phyloP scores from a whole-genome alignment of 176 grass and related monocot species.

The Luzula sylvatica region DNA sequence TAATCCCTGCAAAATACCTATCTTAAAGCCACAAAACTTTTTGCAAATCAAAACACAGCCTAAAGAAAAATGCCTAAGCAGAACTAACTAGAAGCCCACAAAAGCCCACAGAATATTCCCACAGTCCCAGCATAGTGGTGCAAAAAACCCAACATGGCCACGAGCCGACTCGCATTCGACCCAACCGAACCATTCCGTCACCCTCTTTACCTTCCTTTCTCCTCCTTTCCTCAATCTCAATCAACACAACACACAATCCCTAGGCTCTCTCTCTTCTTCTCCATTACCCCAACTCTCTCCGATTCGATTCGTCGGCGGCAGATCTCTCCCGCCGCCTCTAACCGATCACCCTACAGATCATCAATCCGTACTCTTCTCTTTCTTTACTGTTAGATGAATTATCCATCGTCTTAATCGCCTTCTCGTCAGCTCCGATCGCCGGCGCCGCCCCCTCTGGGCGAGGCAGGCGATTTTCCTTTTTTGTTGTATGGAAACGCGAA shows the following conservation, averaged over 20 bases:
- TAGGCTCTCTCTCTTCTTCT: background rate
- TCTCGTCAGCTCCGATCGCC: background rate
- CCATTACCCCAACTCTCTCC: slow-evolving; percentile 8
- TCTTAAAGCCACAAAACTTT: too few species aligned
- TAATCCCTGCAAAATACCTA: too few species aligned
- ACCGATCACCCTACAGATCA: background rate
- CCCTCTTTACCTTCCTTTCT: too few species aligned
- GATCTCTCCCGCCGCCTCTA: slow-evolving; percentile 1
- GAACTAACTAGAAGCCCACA: background rate
- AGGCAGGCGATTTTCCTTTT: slow-evolving; percentile 21
- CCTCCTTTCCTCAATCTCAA: background rate
- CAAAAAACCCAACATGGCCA: too few species aligned
- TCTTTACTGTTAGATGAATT: background rate
- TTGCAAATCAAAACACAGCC: background rate
- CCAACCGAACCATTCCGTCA: too few species aligned
- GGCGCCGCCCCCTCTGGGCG: slow-evolving; percentile 25
- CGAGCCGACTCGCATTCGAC: too few species aligned
- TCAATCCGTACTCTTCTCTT: background rate
- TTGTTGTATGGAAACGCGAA: slow-evolving; percentile 95
- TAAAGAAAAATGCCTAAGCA: background rate
- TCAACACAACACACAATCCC: background rate
- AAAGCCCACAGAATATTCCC: too few species aligned
- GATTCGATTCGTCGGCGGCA: slow-evolving; percentile 12
- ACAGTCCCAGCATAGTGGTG: too few species aligned
- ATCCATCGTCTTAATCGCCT: background rate